Evolutionary conservation across 495 filamentous ascomycete species (phyloP).

Genomic region (Hypomontagnella monticulosa): DNA sequence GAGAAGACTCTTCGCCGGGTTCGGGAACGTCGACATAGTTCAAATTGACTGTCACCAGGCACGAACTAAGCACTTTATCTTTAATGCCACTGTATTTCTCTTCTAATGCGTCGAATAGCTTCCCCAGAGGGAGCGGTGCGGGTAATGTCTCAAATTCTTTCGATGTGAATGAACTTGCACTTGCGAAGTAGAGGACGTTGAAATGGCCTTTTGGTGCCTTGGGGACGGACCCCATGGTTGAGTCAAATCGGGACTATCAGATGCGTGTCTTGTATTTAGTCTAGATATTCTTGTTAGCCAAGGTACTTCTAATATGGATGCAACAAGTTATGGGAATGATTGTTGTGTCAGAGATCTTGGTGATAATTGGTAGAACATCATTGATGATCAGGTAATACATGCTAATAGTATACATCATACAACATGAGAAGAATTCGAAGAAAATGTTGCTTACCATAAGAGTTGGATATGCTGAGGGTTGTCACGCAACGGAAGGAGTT

Average conservation of each 20-base stretch:
- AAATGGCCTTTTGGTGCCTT: slow-evolving; percentile 68
- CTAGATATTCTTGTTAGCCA: slow-evolving; percentile 37
- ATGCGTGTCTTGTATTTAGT: not conserved
- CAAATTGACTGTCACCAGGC: slow-evolving; percentile 85
- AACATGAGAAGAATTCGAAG: slow-evolving; percentile 18
- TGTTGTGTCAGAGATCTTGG: slow-evolving; percentile 69
- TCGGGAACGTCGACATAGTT: slow-evolving; percentile 81
- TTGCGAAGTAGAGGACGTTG: slow-evolving; percentile 88
- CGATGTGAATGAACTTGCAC: slow-evolving; percentile 75
- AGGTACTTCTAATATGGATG: slow-evolving; percentile 8
- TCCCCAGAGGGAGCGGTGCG: slow-evolving; percentile 73
- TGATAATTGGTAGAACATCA: slow-evolving; percentile 62
- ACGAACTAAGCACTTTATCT: slow-evolving; percentile 75
- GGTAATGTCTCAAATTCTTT: slow-evolving; percentile 75
- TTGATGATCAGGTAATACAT: slow-evolving; percentile 74
- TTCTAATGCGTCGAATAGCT: slow-evolving; percentile 79
- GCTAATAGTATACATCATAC: slow-evolving; percentile 65
- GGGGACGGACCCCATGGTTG: slow-evolving; percentile 45
- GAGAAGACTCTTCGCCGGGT: slow-evolving; percentile 46
- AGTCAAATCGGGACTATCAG: not conserved
- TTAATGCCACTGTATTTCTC: slow-evolving; percentile 81
- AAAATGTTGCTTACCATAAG: slow-evolving; percentile 27
- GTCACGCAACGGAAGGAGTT: not conserved
- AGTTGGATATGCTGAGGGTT: not conserved
- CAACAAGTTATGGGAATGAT: slow-evolving; percentile 31